Evolutionary conservation across 2,329 filamentous ascomycete species (phyloP), one percentile per base, ranked within the genome.

Genomic region (Neonectria punicea): DNA sequence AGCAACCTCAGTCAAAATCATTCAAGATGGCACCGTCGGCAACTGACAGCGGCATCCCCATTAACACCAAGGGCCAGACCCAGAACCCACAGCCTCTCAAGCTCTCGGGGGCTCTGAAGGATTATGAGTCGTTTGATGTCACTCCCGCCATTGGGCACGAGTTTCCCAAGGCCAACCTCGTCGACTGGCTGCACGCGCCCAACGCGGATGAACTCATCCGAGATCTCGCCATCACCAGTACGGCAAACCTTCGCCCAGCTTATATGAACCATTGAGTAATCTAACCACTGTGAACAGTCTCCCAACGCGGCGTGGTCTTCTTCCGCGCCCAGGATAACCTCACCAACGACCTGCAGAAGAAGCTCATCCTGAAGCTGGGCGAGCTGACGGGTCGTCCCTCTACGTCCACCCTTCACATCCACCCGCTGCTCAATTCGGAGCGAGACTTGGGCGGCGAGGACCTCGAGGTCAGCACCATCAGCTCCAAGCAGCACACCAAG

Each of bases 291-390:
- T 28, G 28, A 46, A 28, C 36, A 91, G 89, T 92, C 68, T 92
- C 90, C 1, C 86, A 88, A 65, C 86, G 90, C 0, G 90, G 90
- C 10, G 90, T 92, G 4, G 89, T 92, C 34, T 91, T 92, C 80
- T 91, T 92, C 79, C 86, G 89, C 20, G 84, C 86, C 32, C 90
- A 93, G 68, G 82, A 90, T 73, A 80, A 82, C 39, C 77, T 92
- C 41, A 85, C 83, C 67, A 85, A 90, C 73, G 86, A 88, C 1
- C 82, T 90, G 2, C 89, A 91, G 72, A 93, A 93, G 78, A 80
- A 89, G 58, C 82, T 93, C 0, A 86, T 89, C 20, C 83, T 90
- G 51, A 82, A 85, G 0, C 83, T 91, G 1, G 89, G 89, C 11
- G 79, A 88, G 73, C 81, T 89, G 0, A 82, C 85, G 0, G 87